Percentiles rank a stretch among this genome's conserved stretches.
Evolutionary conservation across 371 early-diverging fungal species (phyloP).

Genomic region (Circinella umbellata): DNA sequence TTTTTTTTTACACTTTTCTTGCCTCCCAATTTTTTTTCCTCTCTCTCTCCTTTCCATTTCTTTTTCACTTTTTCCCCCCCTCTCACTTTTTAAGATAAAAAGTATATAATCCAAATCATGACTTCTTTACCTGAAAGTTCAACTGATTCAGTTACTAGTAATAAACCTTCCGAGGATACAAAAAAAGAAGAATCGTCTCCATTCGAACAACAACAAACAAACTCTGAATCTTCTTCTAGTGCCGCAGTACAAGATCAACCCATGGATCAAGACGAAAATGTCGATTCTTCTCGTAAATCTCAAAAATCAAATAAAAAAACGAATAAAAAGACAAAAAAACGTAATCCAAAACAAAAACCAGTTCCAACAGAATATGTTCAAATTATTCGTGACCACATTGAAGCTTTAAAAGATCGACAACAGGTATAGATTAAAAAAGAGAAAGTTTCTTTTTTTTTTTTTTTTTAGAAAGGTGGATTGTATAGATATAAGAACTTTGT

Average conservation of each 20-base stretch:
- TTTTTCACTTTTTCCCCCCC: neutral
- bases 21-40: no score
- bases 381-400: constrained; percentile 29
- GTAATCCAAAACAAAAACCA: neutral
- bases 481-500: no score
- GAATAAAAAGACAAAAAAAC: constrained; percentile 2
- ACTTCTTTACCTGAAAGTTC: neutral
- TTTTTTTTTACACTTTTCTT: no score
- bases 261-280: neutral
- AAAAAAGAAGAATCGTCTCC: neutral
- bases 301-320: constrained; percentile 4
- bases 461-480: constrained; percentile 1
- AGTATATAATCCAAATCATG: neutral
- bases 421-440: constrained; percentile 20
- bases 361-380: constrained; percentile 20
- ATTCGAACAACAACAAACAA: neutral
- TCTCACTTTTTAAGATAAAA: neutral
- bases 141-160: neutral
- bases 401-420: constrained; percentile 23
- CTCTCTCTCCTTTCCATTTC: neutral
- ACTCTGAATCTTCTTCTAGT: neutral
- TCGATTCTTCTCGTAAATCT: neutral
- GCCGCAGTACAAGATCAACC: constrained; percentile 8
- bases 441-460: neutral
- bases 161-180: constrained; percentile 4